These are phyloP conservation scores for Solanum corneliomulleri DNA, from an alignment of 257 asterid species.

Conservation along the genomic window DNA sequence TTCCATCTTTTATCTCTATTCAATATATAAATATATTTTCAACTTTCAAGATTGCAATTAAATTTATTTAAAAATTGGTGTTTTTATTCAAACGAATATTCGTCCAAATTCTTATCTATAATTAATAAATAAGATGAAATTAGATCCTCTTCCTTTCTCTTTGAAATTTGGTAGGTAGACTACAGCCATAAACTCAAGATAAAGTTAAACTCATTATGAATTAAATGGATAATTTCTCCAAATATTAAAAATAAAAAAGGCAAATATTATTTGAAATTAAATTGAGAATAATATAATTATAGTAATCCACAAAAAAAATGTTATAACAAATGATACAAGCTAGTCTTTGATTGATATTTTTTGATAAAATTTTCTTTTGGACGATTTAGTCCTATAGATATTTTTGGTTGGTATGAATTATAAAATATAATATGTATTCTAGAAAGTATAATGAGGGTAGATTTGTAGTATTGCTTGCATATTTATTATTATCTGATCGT, in stretches of 20 bases:
- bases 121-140: not conserved
- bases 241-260: too few relatives aligned
- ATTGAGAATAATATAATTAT: not conserved
- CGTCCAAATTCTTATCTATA: not conserved
- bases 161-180: not conserved
- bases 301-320: not conserved
- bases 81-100: not conserved
- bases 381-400: not conserved
- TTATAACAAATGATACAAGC: not conserved
- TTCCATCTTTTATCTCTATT: not conserved
- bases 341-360: not conserved
- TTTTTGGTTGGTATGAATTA: not conserved
- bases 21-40: not conserved
- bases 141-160: not conserved
- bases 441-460: not conserved
- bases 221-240: not conserved
- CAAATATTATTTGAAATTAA: not conserved
- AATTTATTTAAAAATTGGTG: not conserved
- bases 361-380: not conserved
- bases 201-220: not conserved
- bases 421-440: not conserved
- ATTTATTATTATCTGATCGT: not conserved
- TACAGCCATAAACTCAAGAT: not conserved
- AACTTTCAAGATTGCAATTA: not conserved
- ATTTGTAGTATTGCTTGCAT: not conserved